These are phyloP conservation scores for Oldenlandia corymbosa DNA, from an alignment of 257 asterid genomes.

Conservation along the genomic window DNA sequence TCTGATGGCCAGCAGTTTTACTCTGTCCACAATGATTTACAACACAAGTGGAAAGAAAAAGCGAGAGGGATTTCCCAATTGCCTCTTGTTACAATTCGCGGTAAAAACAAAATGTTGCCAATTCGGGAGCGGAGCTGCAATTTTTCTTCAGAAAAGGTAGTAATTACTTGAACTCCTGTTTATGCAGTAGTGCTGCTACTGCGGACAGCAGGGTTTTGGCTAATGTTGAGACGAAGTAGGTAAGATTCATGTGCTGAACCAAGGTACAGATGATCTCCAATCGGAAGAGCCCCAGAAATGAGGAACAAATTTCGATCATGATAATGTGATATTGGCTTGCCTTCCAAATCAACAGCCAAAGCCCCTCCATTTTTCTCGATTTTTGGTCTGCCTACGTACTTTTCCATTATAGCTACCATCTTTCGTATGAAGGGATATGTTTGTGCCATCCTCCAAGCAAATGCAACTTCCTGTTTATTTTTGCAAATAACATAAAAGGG, in stretches of 20 bases:
- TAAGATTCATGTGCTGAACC: slow-evolving; percentile 42
- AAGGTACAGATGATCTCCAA: slow-evolving; percentile 52
- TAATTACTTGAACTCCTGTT: no score
- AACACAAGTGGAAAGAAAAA: no score
- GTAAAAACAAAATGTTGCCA: no score
- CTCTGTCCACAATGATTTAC: no score
- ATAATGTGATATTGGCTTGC: slow-evolving; percentile 58
- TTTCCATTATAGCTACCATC: slow-evolving; percentile 36
- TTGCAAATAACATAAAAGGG: no score
- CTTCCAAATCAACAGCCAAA: slow-evolving; percentile 61
- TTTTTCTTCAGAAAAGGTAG: no score
- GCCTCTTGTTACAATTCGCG: no score
- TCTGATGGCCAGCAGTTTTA: no score
- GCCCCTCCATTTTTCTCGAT: slow-evolving; percentile 52
- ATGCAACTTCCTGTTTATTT: slow-evolving; percentile 38
- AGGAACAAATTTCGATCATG: slow-evolving; percentile 23
- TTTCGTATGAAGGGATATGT: slow-evolving; percentile 53
- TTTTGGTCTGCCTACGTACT: slow-evolving; percentile 21
- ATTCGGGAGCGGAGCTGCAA: no score
- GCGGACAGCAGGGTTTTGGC: slow-evolving; percentile 41
- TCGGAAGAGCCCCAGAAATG: slow-evolving; percentile 42
- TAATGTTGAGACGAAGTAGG: slow-evolving; percentile 57
- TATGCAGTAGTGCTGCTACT: no score
- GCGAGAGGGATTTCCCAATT: no score
- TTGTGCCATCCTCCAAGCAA: slow-evolving; percentile 22